Percentiles rank a stretch among this genome's conserved stretches.
Conservation (phyloP, 1,284 basidiomycete species). For the Austroboletus novae-zelandiae region DNA sequence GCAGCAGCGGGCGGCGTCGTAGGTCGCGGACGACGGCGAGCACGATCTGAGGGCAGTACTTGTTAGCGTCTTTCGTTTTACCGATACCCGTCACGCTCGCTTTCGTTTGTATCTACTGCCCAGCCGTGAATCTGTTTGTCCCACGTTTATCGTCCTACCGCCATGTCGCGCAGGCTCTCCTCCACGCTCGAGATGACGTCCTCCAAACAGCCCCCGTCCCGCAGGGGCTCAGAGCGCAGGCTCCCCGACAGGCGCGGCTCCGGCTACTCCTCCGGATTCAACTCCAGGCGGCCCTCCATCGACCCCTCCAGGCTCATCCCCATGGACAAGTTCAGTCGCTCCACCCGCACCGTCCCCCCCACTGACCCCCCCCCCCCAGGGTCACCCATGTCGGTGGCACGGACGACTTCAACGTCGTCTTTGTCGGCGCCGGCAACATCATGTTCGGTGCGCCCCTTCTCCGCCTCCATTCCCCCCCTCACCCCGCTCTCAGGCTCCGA, state of each 20-base stretch:
- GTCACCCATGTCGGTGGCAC: slow-evolving; percentile 52
- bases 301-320: slow-evolving; percentile 71
- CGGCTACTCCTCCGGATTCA: slow-evolving; percentile 42
- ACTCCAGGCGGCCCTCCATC: slow-evolving; percentile 66
- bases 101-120: slow-evolving; percentile 9
- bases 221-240: slow-evolving; percentile 36
- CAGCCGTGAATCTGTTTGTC: slow-evolving; percentile 6
- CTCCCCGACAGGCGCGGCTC: slow-evolving; percentile 41
- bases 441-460: slow-evolving; percentile 71
- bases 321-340: slow-evolving; percentile 66
- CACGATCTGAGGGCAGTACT: slow-evolving; percentile 15
- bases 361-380: slow-evolving; percentile 36
- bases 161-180: slow-evolving; percentile 32
- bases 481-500: slow-evolving; percentile 57
- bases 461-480: slow-evolving; percentile 4
- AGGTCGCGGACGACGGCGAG: slow-evolving; percentile 15
- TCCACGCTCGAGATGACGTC: slow-evolving; percentile 35
- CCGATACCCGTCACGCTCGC: slow-evolving; percentile 30
- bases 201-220: slow-evolving; percentile 28
- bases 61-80: slow-evolving; percentile 29
- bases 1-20: slow-evolving; percentile 11
- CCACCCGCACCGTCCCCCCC: background rate
- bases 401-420: slow-evolving; percentile 85
- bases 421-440: slow-evolving; percentile 91
- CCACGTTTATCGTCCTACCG: slow-evolving; percentile 12